Evolutionary conservation across 78 protist species (phyloP).

Genomic region (Goniomonas avonlea): DNA sequence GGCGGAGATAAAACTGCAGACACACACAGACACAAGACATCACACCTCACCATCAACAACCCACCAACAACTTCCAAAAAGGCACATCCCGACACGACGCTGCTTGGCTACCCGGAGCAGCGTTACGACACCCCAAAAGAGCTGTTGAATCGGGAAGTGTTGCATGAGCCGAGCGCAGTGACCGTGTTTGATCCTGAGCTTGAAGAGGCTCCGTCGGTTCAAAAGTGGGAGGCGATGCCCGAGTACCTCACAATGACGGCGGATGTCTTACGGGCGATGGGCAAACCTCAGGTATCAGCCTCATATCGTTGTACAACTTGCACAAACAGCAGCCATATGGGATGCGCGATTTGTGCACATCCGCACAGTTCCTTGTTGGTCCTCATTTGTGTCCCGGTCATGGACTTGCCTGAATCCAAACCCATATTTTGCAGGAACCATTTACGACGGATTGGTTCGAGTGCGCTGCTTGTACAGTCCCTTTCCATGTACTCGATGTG

Average conservation of each 20-base stretch:
- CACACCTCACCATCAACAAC: too few species aligned
- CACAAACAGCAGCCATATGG: too few species aligned
- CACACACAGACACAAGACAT: too few species aligned
- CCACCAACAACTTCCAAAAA: too few species aligned
- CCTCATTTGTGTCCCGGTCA: too few species aligned
- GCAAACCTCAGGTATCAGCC: too few species aligned
- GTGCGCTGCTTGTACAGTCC: slow-evolving; percentile 11
- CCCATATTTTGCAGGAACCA: background rate
- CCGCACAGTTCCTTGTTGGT: too few species aligned
- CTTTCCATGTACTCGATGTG: background rate
- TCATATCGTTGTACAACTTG: too few species aligned
- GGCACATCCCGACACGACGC: background rate
- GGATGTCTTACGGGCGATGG: background rate
- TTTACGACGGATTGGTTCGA: slow-evolving; percentile 5
- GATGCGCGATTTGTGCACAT: too few species aligned
- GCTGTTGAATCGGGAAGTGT: background rate
- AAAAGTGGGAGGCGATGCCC: background rate
- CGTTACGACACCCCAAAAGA: background rate
- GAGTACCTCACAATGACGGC: slow-evolving; percentile 6
- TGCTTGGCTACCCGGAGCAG: slow-evolving; percentile 1
- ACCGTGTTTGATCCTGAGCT: background rate
- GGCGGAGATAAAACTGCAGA: too few species aligned
- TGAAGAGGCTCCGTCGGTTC: background rate
- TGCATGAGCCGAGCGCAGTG: background rate
- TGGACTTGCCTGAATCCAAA: too few species aligned